These are phyloP conservation scores for Bipolaris gigantea DNA, from an alignment of 2,329 filamentous ascomycete genomes.

Conservation along the genomic window DNA sequence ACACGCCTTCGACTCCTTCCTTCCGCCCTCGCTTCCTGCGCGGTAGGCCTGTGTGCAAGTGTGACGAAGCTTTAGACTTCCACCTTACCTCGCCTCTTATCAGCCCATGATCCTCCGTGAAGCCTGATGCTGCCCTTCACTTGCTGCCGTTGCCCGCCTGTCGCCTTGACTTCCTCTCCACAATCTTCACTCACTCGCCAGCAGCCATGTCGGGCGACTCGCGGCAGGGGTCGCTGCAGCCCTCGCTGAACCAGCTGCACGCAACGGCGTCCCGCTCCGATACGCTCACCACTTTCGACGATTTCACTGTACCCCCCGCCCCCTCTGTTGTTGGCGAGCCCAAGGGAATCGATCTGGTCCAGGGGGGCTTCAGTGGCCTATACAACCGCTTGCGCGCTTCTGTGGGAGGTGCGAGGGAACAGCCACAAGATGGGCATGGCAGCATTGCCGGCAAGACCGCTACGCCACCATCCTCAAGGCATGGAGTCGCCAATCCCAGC, in stretches of 20 bases:
- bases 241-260: constrained; percentile 78
- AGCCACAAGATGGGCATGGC: constrained; percentile 29
- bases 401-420: constrained; percentile 70
- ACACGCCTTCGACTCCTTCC: not conserved
- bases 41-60: constrained; percentile 2
- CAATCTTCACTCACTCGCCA: not conserved
- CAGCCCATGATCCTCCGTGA: constrained; percentile 10
- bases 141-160: constrained; percentile 7
- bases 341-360: constrained; percentile 74
- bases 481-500: constrained; percentile 17
- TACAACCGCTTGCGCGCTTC: constrained; percentile 84
- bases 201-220: constrained; percentile 34
- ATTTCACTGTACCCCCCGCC: constrained; percentile 73
- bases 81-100: not conserved
- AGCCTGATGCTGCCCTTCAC: constrained; percentile 29
- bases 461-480: constrained; percentile 18
- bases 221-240: constrained; percentile 24
- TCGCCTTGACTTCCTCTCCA: constrained; percentile 1
- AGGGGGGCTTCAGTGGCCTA: constrained; percentile 84
- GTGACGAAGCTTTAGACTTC: constrained; percentile 1
- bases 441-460: constrained; percentile 27
- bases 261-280: constrained; percentile 83
- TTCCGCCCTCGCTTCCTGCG: not conserved
- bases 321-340: constrained; percentile 63
- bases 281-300: constrained; percentile 88